phyloP scores from a whole-genome alignment of 169 alveolate species.

The Neospora caninum region DNA sequence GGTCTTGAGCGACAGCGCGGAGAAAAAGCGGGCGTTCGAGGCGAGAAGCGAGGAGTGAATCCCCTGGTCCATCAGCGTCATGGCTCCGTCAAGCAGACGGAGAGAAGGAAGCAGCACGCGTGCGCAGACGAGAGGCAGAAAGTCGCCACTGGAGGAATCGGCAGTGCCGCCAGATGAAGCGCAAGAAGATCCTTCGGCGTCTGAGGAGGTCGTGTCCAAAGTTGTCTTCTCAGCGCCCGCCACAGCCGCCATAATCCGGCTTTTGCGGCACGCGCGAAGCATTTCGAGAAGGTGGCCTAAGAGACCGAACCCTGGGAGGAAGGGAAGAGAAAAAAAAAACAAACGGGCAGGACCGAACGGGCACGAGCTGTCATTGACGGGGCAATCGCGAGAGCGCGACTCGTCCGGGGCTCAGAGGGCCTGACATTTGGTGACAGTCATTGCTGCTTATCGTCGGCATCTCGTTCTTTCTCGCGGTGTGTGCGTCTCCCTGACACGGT shows the following conservation, averaged over 20 bases:
- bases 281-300: conserved; percentile 63
- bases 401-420: too few species aligned
- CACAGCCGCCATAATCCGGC: background rate
- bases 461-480: too few species aligned
- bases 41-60: conserved; percentile 40
- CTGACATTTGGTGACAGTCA: too few species aligned
- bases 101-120: background rate
- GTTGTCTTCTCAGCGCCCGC: background rate
- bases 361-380: background rate
- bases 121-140: conserved; percentile 14
- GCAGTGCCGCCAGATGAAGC: background rate
- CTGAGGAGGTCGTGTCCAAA: background rate
- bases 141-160: background rate
- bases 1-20: conserved; percentile 43
- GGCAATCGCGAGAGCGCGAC: background rate
- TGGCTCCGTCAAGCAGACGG: conserved; percentile 46
- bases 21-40: background rate
- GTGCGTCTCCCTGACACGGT: too few species aligned
- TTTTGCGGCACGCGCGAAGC: conserved; percentile 38
- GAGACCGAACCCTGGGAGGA: conserved; percentile 60
- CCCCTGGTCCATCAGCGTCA: conserved; percentile 38
- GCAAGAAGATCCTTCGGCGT: background rate
- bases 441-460: background rate
- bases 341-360: background rate
- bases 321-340: background rate